Evolutionary conservation across 768 basidiomycete genomes (phyloP).

Genomic region (Albatrellus ellisii): DNA sequence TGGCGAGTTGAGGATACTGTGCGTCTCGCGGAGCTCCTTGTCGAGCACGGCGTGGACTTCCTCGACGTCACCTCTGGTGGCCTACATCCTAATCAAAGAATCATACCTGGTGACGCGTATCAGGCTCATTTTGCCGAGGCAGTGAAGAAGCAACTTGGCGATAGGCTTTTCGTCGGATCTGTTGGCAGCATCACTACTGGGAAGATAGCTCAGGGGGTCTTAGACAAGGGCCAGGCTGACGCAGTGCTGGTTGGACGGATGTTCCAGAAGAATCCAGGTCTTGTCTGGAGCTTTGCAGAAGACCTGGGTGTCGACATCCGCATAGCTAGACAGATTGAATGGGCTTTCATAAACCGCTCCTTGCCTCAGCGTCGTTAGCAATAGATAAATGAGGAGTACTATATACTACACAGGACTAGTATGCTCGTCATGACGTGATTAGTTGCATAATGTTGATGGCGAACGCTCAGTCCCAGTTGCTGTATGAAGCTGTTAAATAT

Average conservation of each 20-base stretch:
- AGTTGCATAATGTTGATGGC: too few relatives aligned
- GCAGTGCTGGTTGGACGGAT: constrained; percentile 24
- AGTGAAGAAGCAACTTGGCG: constrained; percentile 34
- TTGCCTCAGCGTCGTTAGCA: too few relatives aligned
- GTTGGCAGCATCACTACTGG: constrained; percentile 48
- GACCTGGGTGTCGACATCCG: constrained; percentile 36
- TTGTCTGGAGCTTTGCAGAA: constrained; percentile 37
- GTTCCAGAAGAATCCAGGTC: constrained; percentile 49
- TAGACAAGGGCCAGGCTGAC: constrained; percentile 48
- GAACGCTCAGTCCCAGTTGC: too few relatives aligned
- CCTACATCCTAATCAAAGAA: constrained; percentile 27
- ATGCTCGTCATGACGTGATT: too few relatives aligned
- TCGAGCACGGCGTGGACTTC: constrained; percentile 60
- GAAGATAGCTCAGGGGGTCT: constrained; percentile 38
- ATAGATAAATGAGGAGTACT: too few relatives aligned
- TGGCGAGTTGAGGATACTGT: constrained; percentile 65
- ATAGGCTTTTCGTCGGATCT: constrained; percentile 31
- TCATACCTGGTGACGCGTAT: constrained; percentile 21
- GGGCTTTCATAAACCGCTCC: too few relatives aligned
- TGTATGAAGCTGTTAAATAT: too few relatives aligned
- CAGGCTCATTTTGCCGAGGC: constrained; percentile 45
- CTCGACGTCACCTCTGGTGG: constrained; percentile 65
- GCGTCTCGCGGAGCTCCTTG: constrained; percentile 43
- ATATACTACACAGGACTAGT: too few relatives aligned
- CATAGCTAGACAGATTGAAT: constrained; percentile 39